Conservation (phyloP, 2,329 filamentous ascomycete species). For the Trichophaea hybrida region DNA sequence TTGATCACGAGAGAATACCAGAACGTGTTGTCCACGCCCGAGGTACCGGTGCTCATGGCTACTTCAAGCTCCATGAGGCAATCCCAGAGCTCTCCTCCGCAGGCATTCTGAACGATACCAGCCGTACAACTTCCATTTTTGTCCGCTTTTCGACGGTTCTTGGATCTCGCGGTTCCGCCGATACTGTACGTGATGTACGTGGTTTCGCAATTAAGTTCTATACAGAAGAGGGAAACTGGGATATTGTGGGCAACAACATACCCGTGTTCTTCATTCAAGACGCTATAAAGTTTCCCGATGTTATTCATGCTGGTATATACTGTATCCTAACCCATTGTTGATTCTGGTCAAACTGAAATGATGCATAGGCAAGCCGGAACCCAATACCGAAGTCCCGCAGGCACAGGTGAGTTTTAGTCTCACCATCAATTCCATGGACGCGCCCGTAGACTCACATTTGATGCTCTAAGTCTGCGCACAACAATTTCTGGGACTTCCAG, state of each 20-base stretch:
- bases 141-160: constrained; percentile 66
- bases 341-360: background rate
- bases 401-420: constrained; percentile 29
- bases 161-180: constrained; percentile 59
- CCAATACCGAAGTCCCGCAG: constrained; percentile 55
- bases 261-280: constrained; percentile 59
- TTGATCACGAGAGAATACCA: constrained; percentile 60
- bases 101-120: constrained; percentile 52
- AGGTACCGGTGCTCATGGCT: constrained; percentile 50
- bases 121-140: constrained; percentile 52
- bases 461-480: constrained; percentile 46
- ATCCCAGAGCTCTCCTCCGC: constrained; percentile 49
- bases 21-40: constrained; percentile 55
- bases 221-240: constrained; percentile 59
- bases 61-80: constrained; percentile 51
- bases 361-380: constrained; percentile 50
- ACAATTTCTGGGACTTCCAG: constrained; percentile 66
- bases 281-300: constrained; percentile 49
- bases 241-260: constrained; percentile 54
- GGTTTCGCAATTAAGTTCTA: constrained; percentile 58
- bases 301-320: constrained; percentile 53
- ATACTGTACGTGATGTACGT: constrained; percentile 70
- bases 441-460: no score
- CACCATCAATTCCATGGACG: no score
- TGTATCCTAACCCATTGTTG: constrained; percentile 32